A percentile compares a stretch with the other conserved stretches of the same genome.
phyloP scores from a whole-genome alignment of 192 early-diverging fungal genomes.

The Linnemannia schmuckeri region DNA sequence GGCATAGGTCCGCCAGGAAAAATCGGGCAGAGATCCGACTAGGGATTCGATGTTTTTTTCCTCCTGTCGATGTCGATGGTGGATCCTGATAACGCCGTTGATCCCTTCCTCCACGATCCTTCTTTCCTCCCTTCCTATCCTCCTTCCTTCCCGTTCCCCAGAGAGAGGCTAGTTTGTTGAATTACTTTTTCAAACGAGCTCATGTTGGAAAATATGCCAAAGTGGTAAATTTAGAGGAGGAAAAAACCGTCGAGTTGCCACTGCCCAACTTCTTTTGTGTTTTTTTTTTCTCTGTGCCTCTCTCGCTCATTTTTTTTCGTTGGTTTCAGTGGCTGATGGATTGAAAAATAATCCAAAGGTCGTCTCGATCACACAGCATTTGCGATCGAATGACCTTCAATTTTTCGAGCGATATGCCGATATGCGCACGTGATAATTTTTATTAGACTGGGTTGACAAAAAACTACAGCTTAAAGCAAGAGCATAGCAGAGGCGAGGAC shows the following conservation, averaged over 20 bases:
- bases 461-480: constrained; percentile 13
- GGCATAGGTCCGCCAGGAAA: constrained; percentile 1
- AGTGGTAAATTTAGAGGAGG: constrained; percentile 60
- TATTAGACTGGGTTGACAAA: background rate
- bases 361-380: background rate
- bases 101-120: background rate
- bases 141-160: background rate
- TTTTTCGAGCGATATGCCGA: background rate
- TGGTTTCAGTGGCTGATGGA: constrained; percentile 25
- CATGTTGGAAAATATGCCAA: constrained; percentile 57
- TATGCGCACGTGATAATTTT: background rate
- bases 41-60: background rate
- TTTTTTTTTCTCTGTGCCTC: constrained; percentile 11
- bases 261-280: constrained; percentile 16
- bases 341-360: background rate
- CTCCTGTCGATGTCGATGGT: constrained; percentile 5
- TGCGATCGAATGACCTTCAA: background rate
- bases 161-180: background rate
- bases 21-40: background rate
- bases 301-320: background rate
- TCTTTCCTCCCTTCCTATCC: background rate
- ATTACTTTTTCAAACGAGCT: constrained; percentile 61
- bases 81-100: background rate
- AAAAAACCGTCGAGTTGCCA: constrained; percentile 48
- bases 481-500: constrained; percentile 29